A percentile compares a stretch with the other conserved stretches of the same genome.
phyloP scores from a whole-genome alignment of 805 yeast species.

The Nakazawaea wickerhamii region DNA sequence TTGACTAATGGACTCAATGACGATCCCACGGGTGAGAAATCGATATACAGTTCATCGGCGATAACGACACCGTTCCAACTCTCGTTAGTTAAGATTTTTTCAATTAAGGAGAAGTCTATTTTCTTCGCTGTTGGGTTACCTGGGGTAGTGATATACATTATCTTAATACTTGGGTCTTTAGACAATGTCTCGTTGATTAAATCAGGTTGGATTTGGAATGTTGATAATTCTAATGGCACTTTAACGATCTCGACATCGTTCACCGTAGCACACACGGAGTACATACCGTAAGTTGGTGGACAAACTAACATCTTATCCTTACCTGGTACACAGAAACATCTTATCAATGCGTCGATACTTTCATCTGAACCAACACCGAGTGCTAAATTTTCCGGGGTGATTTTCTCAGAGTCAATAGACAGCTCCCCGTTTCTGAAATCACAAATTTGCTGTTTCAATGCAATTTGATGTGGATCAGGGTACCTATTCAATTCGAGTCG shows the following conservation, averaged over 20 bases:
- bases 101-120: conserved; percentile 44
- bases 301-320: conserved; percentile 76
- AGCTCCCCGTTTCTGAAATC: conserved; percentile 61
- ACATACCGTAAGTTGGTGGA: conserved; percentile 99
- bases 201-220: conserved; percentile 59
- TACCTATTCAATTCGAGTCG: conserved; percentile 72
- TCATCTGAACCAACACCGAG: conserved; percentile 98
- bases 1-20: conserved; percentile 77
- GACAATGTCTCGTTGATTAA: conserved; percentile 46
- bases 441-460: conserved; percentile 65
- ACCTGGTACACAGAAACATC: conserved; percentile 82
- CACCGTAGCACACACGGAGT: conserved; percentile 81
- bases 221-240: conserved; percentile 65
- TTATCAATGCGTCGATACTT: conserved; percentile 79
- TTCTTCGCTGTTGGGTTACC: conserved; percentile 91
- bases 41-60: conserved; percentile 94
- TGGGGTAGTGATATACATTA: conserved; percentile 86
- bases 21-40: conserved; percentile 64
- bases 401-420: conserved; percentile 17
- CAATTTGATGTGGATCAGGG: conserved; percentile 93
- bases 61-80: conserved; percentile 75
- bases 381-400: conserved; percentile 64
- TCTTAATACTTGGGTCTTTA: conserved; percentile 58
- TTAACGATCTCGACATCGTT: conserved; percentile 78
- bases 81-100: conserved; percentile 37